phyloP scores from a whole-genome alignment of 208 protist genomes.

The Acanthamoeba healyi region DNA sequence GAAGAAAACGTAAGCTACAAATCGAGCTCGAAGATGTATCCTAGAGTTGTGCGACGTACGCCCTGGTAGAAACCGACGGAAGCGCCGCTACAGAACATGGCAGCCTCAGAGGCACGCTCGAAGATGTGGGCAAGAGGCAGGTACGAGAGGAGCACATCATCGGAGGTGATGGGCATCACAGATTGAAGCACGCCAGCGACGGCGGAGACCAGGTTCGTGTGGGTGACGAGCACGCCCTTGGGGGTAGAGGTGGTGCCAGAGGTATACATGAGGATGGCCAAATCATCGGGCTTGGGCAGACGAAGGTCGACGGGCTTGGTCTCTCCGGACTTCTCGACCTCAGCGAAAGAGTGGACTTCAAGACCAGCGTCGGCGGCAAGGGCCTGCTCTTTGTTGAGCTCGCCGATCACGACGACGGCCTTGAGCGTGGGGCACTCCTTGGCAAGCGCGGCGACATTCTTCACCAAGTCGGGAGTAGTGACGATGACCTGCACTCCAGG shows the following conservation, averaged over 20 bases:
- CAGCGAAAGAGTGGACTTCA: not conserved
- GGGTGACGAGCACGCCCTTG: slow-evolving; percentile 87
- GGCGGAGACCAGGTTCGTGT: slow-evolving; percentile 82
- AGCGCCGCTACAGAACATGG: slow-evolving; percentile 77
- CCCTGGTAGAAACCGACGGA: slow-evolving; percentile 89
- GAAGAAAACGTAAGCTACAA: not conserved
- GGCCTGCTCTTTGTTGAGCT: not conserved
- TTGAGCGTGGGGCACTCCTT: slow-evolving; percentile 28
- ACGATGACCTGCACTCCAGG: slow-evolving; percentile 1
- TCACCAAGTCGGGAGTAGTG: slow-evolving; percentile 15
- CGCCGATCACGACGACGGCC: not conserved
- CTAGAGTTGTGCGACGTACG: no score
- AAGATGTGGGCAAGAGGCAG: slow-evolving; percentile 93
- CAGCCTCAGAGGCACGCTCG: slow-evolving; percentile 82
- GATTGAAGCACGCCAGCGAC: slow-evolving; percentile 74
- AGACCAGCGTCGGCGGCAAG: not conserved
- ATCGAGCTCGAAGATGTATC: no score
- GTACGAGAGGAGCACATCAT: slow-evolving; percentile 89
- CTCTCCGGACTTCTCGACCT: slow-evolving; percentile 58
- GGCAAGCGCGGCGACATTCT: slow-evolving; percentile 25
- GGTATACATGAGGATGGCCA: slow-evolving; percentile 87
- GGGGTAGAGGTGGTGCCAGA: slow-evolving; percentile 88
- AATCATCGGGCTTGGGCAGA: slow-evolving; percentile 77
- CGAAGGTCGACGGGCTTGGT: slow-evolving; percentile 7
- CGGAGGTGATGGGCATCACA: slow-evolving; percentile 4